Conservation (phyloP, 352 stramenopile species). For the Peronospora destructor region DNA sequence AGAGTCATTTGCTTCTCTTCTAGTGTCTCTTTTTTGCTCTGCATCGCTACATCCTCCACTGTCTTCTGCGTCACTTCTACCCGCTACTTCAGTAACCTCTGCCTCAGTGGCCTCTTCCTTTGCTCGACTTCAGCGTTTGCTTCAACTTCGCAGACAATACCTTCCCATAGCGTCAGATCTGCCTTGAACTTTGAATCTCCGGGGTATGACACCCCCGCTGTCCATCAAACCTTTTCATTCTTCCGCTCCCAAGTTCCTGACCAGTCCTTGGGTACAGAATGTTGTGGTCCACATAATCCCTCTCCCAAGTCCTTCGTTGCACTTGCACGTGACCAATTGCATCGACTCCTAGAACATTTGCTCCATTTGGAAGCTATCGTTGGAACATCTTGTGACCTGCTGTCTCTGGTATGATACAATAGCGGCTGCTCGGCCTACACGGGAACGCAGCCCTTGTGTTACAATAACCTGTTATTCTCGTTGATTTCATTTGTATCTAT, state of each 20-base stretch:
- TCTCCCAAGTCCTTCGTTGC: conserved; percentile 10
- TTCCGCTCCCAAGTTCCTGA: conserved; percentile 56
- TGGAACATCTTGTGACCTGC: conserved; percentile 23
- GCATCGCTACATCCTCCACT: conserved; percentile 1
- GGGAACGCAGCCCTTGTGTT: no score
- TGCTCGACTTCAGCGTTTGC: conserved; percentile 1
- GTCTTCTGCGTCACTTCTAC: conserved; percentile 3
- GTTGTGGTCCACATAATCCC: conserved; percentile 25
- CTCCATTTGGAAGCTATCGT: conserved; percentile 29
- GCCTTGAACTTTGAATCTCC: conserved; percentile 23
- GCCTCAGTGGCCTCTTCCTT: not conserved
- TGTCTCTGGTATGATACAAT: not conserved
- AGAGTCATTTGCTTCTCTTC: not conserved
- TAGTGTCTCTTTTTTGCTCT: not conserved
- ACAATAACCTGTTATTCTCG: no score
- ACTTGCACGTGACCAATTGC: conserved; percentile 34
- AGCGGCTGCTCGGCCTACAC: no score
- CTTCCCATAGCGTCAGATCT: conserved; percentile 28
- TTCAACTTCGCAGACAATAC: conserved; percentile 21
- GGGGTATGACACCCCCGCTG: conserved; percentile 28
- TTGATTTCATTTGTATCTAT: no score
- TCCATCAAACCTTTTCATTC: conserved; percentile 22
- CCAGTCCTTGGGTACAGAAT: conserved; percentile 73
- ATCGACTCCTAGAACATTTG: conserved; percentile 21
- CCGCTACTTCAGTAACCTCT: not conserved